phyloP scores from a whole-genome alignment of 495 filamentous ascomycete genomes.

The Hamigera avellanea region DNA sequence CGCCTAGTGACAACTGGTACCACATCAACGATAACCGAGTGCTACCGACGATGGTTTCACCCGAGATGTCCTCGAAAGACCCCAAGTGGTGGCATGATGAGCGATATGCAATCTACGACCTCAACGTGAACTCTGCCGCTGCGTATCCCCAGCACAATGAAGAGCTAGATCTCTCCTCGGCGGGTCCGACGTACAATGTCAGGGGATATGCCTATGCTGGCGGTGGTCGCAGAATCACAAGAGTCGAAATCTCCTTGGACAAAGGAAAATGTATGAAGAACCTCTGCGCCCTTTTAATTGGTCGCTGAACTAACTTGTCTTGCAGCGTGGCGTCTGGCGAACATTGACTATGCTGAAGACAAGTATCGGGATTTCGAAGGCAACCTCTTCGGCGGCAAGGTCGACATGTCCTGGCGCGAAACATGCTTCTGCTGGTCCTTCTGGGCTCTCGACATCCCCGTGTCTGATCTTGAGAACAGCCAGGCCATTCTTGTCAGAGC shows the following conservation, averaged over 20 bases:
- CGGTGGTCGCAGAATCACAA: slow-evolving; percentile 73
- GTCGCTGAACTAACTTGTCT: slow-evolving; percentile 7
- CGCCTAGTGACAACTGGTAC: slow-evolving; percentile 90
- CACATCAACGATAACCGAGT: slow-evolving; percentile 94
- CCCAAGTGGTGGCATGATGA: slow-evolving; percentile 83
- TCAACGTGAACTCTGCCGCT: slow-evolving; percentile 78
- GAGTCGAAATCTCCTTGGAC: slow-evolving; percentile 79
- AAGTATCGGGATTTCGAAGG: slow-evolving; percentile 61
- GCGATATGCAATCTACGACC: slow-evolving; percentile 87
- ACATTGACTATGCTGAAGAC: slow-evolving; percentile 80
- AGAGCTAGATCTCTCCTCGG: slow-evolving; percentile 39
- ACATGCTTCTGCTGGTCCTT: slow-evolving; percentile 89
- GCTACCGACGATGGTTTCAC: slow-evolving; percentile 77
- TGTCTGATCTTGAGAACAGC: slow-evolving; percentile 48
- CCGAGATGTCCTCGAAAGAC: slow-evolving; percentile 66
- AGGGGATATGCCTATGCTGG: slow-evolving; percentile 87
- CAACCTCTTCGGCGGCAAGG: slow-evolving; percentile 59
- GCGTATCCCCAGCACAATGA: slow-evolving; percentile 80
- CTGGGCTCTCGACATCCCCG: slow-evolving; percentile 66
- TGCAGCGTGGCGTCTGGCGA: slow-evolving; percentile 66
- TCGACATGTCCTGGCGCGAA: slow-evolving; percentile 80
- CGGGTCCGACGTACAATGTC: slow-evolving; percentile 45
- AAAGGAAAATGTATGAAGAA: slow-evolving; percentile 47
- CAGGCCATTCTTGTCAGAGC: slow-evolving; percentile 73
- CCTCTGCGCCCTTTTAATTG: background rate